These are phyloP conservation scores for Globisporangium cederbergense DNA, from an alignment of 352 stramenopile species.

Conservation along the genomic window DNA sequence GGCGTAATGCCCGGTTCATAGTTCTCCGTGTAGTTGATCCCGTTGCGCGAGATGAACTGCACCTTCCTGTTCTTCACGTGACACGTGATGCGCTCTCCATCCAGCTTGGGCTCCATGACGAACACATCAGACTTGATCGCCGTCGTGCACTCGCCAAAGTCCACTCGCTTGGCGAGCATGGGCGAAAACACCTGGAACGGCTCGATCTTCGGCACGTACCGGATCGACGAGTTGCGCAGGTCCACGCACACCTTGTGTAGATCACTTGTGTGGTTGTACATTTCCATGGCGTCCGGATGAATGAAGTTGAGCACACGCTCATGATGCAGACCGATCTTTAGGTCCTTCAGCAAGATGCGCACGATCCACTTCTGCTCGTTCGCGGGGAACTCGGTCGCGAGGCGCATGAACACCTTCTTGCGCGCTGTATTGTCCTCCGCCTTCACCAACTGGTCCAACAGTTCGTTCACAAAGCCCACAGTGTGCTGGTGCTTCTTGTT, in stretches of 20 bases:
- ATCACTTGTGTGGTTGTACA: slow-evolving; percentile 89
- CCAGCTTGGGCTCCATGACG: slow-evolving; percentile 83
- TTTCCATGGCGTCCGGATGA: slow-evolving; percentile 77
- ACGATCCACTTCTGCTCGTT: slow-evolving; percentile 84
- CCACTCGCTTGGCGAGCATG: slow-evolving; percentile 83
- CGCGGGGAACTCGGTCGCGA: slow-evolving; percentile 72
- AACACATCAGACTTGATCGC: slow-evolving; percentile 69
- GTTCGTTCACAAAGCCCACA: slow-evolving; percentile 50
- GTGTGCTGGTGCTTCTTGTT: slow-evolving; percentile 48
- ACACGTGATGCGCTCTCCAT: slow-evolving; percentile 82
- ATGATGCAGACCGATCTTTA: slow-evolving; percentile 82
- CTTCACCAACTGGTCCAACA: slow-evolving; percentile 54
- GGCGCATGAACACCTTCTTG: slow-evolving; percentile 65
- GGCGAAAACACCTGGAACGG: slow-evolving; percentile 85
- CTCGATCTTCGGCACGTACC: slow-evolving; percentile 76
- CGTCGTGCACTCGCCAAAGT: slow-evolving; percentile 79
- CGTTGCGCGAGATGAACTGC: slow-evolving; percentile 85
- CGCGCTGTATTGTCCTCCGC: slow-evolving; percentile 38
- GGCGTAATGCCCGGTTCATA: slow-evolving; percentile 62
- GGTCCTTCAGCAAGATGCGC: slow-evolving; percentile 79
- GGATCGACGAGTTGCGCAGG: slow-evolving; percentile 71
- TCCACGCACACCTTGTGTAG: slow-evolving; percentile 71
- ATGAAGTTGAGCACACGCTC: slow-evolving; percentile 79
- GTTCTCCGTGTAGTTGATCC: slow-evolving; percentile 76
- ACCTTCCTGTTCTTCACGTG: slow-evolving; percentile 57